Base-by-base conservation (phyloP, 345 rosid genomes). In the Populus euphratica region DNA sequence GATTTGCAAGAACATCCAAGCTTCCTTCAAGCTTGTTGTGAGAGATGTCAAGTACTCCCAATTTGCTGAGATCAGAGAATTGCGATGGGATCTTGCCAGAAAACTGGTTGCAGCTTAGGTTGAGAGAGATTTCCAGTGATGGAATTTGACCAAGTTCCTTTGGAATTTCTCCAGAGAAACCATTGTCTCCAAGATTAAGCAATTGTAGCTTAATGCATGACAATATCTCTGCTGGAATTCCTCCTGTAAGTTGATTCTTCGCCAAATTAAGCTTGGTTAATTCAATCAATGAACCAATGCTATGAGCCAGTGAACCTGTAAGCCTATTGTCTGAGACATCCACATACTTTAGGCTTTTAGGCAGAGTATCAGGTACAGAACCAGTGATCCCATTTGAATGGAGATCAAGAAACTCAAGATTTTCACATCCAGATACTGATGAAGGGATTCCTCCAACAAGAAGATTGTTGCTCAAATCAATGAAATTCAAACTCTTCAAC, bases 361-460 rank as follows among this genome's bases (percentile, higher is more conserved):
- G 96, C 70, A 92, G 87, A 33, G 88, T 67, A 76, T 86, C 90
- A 14, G 96, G 98, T 41, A 92, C 75, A 52, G 87, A 80, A 80
- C 93, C 94, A 35, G 90, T 80, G 83, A 95, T 77, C 35, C 92
- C 89, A 87, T 95, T 95, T 6, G 92, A 87, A 75, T 93, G 98
- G 21, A 95, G 83, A 79, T 95, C 98, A 23, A 93, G 79, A 76
- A 90, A 93, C 78, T 92, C 91, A 11, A 93, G 91, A 41, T 81
- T 92, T 67, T 73, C 73, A 59, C 97, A 93, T 77, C 92, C 89
- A 6, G 82, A 82, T 62, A 93, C 70, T 21, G 88, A 76, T 38
- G 80, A 81, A 75, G 99, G 97, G 43, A 95, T 89, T 76, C 67
- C 87, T 20, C 94, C 99, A 73, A 83, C 72, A 56, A 95, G 86